These are phyloP conservation scores for Aspergillus alliaceus DNA, from an alignment of 2,329 filamentous ascomycete genomes.

Conservation along the genomic window DNA sequence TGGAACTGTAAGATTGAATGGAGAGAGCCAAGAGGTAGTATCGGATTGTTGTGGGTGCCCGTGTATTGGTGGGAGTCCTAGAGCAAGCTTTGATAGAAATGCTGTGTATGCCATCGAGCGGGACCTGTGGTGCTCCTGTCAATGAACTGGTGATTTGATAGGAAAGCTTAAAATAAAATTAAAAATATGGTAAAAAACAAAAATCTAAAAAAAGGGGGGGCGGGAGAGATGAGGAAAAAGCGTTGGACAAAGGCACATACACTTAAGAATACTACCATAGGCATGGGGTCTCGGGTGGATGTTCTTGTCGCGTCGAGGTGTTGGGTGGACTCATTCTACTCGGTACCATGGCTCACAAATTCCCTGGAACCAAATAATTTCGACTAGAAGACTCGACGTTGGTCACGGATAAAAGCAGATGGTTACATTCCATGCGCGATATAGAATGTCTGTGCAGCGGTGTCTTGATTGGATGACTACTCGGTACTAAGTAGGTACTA, in stretches of 20 bases:
- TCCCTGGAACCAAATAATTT: neutral
- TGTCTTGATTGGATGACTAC: neutral
- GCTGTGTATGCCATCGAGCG: neutral
- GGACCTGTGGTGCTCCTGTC: neutral
- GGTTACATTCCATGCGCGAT: neutral
- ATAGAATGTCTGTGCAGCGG: neutral
- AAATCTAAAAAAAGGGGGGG: too few species aligned
- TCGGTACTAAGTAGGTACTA: too few species aligned
- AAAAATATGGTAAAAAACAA: too few species aligned
- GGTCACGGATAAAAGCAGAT: too few species aligned
- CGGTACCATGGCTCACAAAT: neutral
- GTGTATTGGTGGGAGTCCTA: neutral
- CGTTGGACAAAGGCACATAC: neutral
- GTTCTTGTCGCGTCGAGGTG: too few species aligned
- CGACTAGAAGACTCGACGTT: neutral
- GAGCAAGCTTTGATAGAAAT: neutral
- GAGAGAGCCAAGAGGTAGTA: neutral
- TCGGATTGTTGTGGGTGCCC: neutral
- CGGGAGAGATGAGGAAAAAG: neutral
- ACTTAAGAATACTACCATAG: neutral
- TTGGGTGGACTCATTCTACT: neutral
- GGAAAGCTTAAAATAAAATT: too few species aligned
- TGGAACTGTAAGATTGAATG: neutral
- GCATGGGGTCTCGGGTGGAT: neutral
- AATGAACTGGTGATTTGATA: neutral